Conservation (phyloP, 176 grass and related monocot species). For the Chrysopogon serrulatus region DNA sequence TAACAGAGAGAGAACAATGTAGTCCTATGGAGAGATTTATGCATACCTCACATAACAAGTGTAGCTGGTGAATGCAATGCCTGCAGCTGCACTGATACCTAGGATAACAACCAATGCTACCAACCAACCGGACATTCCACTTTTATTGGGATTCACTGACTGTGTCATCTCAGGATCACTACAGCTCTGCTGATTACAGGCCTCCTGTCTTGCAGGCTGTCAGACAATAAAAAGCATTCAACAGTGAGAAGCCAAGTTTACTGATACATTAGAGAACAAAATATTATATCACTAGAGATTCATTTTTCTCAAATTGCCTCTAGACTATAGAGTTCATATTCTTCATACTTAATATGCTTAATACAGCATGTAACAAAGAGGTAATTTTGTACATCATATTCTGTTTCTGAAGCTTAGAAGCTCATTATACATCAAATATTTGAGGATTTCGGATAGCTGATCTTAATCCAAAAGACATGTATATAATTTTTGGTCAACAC, state of each 20-base stretch:
- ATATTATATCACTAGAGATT: background rate
- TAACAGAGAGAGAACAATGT: background rate
- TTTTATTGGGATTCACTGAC: conserved; percentile 37
- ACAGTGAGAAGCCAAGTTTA: conserved; percentile 3
- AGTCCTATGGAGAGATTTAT: conserved; percentile 4
- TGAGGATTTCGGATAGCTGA: background rate
- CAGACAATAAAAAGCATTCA: conserved; percentile 7
- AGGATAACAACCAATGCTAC: conserved; percentile 59
- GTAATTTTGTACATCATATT: background rate
- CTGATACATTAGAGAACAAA: background rate
- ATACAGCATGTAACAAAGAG: background rate
- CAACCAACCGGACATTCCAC: conserved; percentile 60
- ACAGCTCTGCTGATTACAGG: conserved; percentile 63
- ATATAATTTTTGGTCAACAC: background rate
- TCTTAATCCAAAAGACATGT: background rate
- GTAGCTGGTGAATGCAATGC: conserved; percentile 58
- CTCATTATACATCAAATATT: background rate
- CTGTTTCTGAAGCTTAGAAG: background rate
- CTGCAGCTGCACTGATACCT: conserved; percentile 34
- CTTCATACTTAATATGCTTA: background rate
- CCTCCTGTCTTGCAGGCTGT: conserved; percentile 63
- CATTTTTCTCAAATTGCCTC: background rate
- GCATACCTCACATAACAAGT: conserved; percentile 57
- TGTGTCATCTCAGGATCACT: conserved; percentile 30
- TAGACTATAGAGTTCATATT: background rate